Conservation (phyloP, 208 protist species). For the Trypanosomatidae sp. region DNA sequence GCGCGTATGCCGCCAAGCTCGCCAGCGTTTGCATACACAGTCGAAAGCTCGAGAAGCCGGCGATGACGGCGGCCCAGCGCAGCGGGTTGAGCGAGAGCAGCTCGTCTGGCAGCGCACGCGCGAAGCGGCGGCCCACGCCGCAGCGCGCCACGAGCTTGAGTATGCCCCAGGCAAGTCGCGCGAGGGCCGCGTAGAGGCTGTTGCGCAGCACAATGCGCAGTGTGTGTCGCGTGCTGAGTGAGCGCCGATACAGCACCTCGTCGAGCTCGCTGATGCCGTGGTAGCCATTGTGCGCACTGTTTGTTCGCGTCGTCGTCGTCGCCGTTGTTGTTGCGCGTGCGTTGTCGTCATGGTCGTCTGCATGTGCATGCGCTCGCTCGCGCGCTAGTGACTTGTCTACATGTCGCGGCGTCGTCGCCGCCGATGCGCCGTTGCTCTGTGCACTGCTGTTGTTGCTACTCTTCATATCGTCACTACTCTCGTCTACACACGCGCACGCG, state of each 20-base stretch:
- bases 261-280: background rate
- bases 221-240: slow-evolving; percentile 20
- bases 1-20: slow-evolving; percentile 6
- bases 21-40: slow-evolving; percentile 33
- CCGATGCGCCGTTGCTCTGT: too few relatives aligned
- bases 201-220: slow-evolving; percentile 50
- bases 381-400: too few relatives aligned
- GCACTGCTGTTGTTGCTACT: too few relatives aligned
- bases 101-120: slow-evolving; percentile 20
- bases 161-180: slow-evolving; percentile 44
- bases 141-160: slow-evolving; percentile 42
- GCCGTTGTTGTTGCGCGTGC: too few relatives aligned
- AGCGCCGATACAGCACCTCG: slow-evolving; percentile 9
- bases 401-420: too few relatives aligned
- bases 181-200: slow-evolving; percentile 34
- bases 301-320: too few relatives aligned
- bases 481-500: too few relatives aligned
- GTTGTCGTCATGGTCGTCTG: too few relatives aligned
- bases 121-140: slow-evolving; percentile 18
- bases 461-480: too few relatives aligned
- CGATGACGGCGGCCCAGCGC: slow-evolving; percentile 61
- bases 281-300: background rate
- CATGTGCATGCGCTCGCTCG: too few relatives aligned
- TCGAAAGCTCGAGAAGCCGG: slow-evolving; percentile 56
- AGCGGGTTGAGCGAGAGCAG: slow-evolving; percentile 65